A percentile compares a stretch with the other conserved stretches of the same genome.
Conservation (phyloP, 176 grass and related monocot species). For the Luzula sylvatica region DNA sequence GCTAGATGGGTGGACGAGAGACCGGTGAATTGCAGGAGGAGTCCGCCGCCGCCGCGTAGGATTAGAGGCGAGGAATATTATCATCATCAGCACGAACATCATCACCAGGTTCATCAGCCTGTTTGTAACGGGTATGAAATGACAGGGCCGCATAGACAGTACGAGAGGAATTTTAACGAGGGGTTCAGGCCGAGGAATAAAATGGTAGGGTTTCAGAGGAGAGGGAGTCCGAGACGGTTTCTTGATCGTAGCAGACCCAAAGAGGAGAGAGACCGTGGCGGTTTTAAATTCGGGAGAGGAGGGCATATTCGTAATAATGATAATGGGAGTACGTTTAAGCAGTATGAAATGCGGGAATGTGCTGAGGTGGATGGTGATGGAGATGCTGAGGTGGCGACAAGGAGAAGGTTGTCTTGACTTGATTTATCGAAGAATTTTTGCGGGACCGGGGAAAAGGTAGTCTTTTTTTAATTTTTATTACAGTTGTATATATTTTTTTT, state of each 20-base stretch:
- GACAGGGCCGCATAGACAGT: conserved; percentile 36
- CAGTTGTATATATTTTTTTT: conserved; percentile 18
- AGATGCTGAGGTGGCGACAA: conserved; percentile 19
- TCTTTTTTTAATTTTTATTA: conserved; percentile 2
- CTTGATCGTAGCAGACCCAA: conserved; percentile 34
- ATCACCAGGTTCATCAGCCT: background rate
- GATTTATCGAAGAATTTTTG: background rate
- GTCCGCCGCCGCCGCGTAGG: conserved; percentile 33
- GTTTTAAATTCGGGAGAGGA: conserved; percentile 17
- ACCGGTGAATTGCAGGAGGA: conserved; percentile 42
- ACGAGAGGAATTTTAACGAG: conserved; percentile 34
- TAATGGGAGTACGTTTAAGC: conserved; percentile 13
- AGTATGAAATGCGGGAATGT: conserved; percentile 7
- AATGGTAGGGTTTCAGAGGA: conserved; percentile 37
- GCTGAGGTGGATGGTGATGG: conserved; percentile 15
- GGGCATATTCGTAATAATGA: conserved; percentile 14
- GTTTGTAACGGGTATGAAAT: conserved; percentile 31
- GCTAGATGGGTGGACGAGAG: conserved; percentile 72
- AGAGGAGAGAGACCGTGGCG: conserved; percentile 29
- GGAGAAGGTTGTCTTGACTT: conserved; percentile 17
- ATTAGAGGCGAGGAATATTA: conserved; percentile 43
- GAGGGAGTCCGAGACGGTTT: conserved; percentile 29
- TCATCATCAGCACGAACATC: conserved; percentile 25
- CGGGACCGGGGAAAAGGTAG: background rate
- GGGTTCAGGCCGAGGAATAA: conserved; percentile 30